These are phyloP conservation scores for Artemisia annua DNA, from an alignment of 129 eudicot genomes.

Conservation along the genomic window DNA sequence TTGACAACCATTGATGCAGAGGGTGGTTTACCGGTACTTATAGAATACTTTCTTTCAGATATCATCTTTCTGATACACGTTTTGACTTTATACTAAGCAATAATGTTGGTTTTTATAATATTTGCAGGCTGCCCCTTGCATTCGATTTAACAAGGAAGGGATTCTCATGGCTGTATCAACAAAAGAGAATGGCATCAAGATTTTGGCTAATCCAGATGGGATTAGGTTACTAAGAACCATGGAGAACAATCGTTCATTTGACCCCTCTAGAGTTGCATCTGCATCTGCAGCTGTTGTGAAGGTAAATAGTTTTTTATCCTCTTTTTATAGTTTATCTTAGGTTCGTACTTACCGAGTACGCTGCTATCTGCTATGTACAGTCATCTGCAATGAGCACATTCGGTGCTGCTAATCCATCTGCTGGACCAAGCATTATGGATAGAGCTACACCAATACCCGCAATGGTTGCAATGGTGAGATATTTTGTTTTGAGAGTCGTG, in stretches of 20 bases:
- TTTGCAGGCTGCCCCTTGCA: slow-evolving; percentile 79
- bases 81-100: slow-evolving; percentile 22
- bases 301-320: slow-evolving; percentile 33
- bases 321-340: no score
- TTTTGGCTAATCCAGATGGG: slow-evolving; percentile 82
- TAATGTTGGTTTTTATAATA: slow-evolving; percentile 12
- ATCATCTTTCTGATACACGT: not conserved
- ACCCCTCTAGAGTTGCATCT: slow-evolving; percentile 58
- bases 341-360: slow-evolving; percentile 9
- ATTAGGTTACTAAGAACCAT: slow-evolving; percentile 58
- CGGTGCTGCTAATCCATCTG: slow-evolving; percentile 57
- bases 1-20: slow-evolving; percentile 77
- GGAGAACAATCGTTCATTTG: slow-evolving; percentile 71
- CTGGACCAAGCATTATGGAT: slow-evolving; percentile 59
- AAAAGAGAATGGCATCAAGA: slow-evolving; percentile 71
- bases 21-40: slow-evolving; percentile 72
- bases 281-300: slow-evolving; percentile 55
- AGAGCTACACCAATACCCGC: slow-evolving; percentile 57
- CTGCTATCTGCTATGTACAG: slow-evolving; percentile 36
- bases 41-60: slow-evolving; percentile 3
- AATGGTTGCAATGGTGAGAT: slow-evolving; percentile 58
- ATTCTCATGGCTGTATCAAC: slow-evolving; percentile 79
- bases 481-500: not conserved
- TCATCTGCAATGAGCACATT: slow-evolving; percentile 56
- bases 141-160: slow-evolving; percentile 88